Percentiles rank a stretch among this genome's conserved stretches.
phyloP scores from a whole-genome alignment of 2,329 filamentous ascomycete species.

The Mycosphaerella sp. region DNA sequence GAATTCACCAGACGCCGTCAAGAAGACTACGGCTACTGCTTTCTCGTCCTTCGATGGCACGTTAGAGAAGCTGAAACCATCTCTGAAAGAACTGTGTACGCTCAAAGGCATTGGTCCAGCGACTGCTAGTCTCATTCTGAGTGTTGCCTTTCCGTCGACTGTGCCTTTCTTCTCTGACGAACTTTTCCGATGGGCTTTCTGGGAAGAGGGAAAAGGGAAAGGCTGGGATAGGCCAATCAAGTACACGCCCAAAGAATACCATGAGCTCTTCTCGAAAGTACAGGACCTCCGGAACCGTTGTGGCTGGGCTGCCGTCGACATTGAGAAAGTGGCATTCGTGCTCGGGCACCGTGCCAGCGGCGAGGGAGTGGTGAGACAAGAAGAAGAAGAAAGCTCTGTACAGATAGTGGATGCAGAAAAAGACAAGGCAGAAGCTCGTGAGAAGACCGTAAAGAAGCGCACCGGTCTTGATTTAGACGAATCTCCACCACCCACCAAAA shows the following conservation, averaged over 20 bases:
- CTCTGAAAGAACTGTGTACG: conserved; percentile 51
- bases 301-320: conserved; percentile 19
- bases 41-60: conserved; percentile 43
- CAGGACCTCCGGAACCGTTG: conserved; percentile 41
- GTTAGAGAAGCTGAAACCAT: conserved; percentile 28
- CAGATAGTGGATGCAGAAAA: no score
- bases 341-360: conserved; percentile 11
- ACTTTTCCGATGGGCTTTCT: conserved; percentile 65
- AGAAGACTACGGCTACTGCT: conserved; percentile 48
- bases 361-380: background rate
- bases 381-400: background rate
- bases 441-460: background rate
- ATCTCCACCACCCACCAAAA: conserved; percentile 1
- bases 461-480: background rate
- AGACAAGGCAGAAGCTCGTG: background rate
- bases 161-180: conserved; percentile 78
- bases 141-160: conserved; percentile 53
- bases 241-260: conserved; percentile 66
- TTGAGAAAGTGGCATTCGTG: conserved; percentile 21
- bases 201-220: conserved; percentile 36
- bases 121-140: conserved; percentile 68
- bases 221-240: conserved; percentile 53
- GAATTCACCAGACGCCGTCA: conserved; percentile 50
- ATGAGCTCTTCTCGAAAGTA: conserved; percentile 44
- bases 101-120: conserved; percentile 74